phyloP scores from a whole-genome alignment of 2,329 filamentous ascomycete genomes.

The Pestalotiopsis sp. region DNA sequence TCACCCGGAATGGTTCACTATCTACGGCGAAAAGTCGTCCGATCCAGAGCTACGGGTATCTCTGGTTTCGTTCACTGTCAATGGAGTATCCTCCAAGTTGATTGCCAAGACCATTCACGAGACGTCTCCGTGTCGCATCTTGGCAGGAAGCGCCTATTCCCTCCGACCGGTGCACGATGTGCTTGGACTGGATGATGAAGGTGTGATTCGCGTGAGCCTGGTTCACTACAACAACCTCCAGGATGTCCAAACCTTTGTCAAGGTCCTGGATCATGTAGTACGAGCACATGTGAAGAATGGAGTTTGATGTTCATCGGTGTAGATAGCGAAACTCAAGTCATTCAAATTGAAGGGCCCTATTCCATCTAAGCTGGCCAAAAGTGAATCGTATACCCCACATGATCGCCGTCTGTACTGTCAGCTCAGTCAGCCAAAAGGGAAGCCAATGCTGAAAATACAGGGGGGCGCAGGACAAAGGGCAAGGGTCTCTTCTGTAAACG shows the following conservation, averaged over 20 bases:
- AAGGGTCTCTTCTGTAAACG: neutral
- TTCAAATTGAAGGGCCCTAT: neutral
- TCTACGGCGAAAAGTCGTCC: slow-evolving; percentile 12
- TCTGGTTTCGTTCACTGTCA: slow-evolving; percentile 45
- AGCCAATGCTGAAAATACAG: neutral
- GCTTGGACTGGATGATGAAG: slow-evolving; percentile 59
- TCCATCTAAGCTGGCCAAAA: neutral
- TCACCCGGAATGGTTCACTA: slow-evolving; percentile 9
- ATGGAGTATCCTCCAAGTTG: slow-evolving; percentile 60
- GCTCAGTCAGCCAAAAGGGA: slow-evolving; percentile 1
- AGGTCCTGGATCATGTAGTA: slow-evolving; percentile 9
- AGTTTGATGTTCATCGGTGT: neutral
- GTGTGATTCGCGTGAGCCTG: slow-evolving; percentile 70
- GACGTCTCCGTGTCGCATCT: slow-evolving; percentile 8
- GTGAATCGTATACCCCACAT: neutral
- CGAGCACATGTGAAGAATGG: neutral
- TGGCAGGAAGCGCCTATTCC: slow-evolving; percentile 48
- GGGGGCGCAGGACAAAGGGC: neutral
- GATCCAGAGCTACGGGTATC: slow-evolving; percentile 9
- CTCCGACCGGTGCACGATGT: slow-evolving; percentile 63
- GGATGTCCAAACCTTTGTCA: slow-evolving; percentile 5
- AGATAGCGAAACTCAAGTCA: neutral
- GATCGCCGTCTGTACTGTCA: neutral
- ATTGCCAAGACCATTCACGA: slow-evolving; percentile 9
- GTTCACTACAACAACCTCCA: slow-evolving; percentile 67